Conservation (phyloP, 768 basidiomycete species). For the Lentinula aciculospora region DNA sequence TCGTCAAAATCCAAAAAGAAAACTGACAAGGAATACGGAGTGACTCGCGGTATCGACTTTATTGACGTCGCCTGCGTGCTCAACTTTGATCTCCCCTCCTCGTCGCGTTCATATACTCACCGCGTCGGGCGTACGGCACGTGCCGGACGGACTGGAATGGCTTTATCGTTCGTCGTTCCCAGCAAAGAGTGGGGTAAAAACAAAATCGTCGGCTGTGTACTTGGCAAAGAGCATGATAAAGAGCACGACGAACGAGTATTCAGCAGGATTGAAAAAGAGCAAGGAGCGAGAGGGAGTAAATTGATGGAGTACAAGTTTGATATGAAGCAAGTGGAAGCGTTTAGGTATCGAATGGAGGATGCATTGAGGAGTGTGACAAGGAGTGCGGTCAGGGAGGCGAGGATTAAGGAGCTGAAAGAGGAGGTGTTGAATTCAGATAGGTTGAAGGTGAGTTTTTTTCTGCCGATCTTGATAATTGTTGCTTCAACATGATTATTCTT, state of each 20-base stretch:
- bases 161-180: conserved; percentile 84
- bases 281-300: conserved; percentile 42
- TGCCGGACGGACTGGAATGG: conserved; percentile 89
- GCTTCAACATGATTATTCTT: too few relatives aligned
- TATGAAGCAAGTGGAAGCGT: conserved; percentile 94
- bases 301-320: conserved; percentile 69
- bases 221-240: conserved; percentile 57
- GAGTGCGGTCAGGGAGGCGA: conserved; percentile 81
- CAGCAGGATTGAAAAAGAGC: conserved; percentile 26
- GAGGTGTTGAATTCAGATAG: conserved; percentile 97
- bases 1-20: conserved; percentile 41
- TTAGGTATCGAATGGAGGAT: conserved; percentile 69
- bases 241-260: conserved; percentile 68
- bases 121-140: conserved; percentile 96
- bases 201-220: conserved; percentile 64
- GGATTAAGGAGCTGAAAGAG: conserved; percentile 76
- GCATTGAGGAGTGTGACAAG: conserved; percentile 85
- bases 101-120: conserved; percentile 87
- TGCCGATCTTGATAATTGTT: too few relatives aligned
- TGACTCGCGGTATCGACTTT: conserved; percentile 95
- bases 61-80: conserved; percentile 95
- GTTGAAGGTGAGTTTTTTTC: conserved; percentile 64
- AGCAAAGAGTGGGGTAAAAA: conserved; percentile 64
- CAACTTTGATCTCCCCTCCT: conserved; percentile 95
- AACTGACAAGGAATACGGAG: conserved; percentile 80